Percentiles rank a stretch among this genome's conserved stretches.
Conservation (phyloP, 2,329 filamentous ascomycete species). For the Penicillium janthinellum region DNA sequence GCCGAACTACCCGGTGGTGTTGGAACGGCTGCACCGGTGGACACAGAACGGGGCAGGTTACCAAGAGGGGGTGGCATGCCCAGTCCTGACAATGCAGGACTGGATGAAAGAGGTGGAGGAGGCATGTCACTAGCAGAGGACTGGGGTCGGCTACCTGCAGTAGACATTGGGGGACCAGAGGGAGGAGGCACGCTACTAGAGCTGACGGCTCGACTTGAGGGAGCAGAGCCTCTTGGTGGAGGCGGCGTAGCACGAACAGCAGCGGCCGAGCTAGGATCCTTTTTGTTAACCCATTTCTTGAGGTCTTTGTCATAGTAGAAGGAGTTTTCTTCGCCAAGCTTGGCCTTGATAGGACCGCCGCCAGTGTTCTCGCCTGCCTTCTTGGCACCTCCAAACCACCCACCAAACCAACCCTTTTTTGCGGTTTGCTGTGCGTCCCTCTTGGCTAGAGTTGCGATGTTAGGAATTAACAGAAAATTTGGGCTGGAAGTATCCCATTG, state of each 20-base stretch:
- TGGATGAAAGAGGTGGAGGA: constrained; percentile 27
- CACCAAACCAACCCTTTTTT: constrained; percentile 71
- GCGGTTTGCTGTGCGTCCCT: constrained; percentile 32
- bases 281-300: constrained; percentile 98
- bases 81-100: constrained; percentile 34
- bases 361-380: constrained; percentile 52
- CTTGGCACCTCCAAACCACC: constrained; percentile 76
- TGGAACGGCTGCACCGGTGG: constrained; percentile 38
- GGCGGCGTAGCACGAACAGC: constrained; percentile 70
- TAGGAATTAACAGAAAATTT: constrained; percentile 29
- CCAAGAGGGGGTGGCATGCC: constrained; percentile 35
- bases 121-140: constrained; percentile 35
- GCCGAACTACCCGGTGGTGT: constrained; percentile 40
- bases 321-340: constrained; percentile 87
- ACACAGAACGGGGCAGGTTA: constrained; percentile 38
- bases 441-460: constrained; percentile 48
- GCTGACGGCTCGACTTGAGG: constrained; percentile 56
- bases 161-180: constrained; percentile 25
- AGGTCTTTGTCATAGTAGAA: constrained; percentile 96
- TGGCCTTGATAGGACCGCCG: constrained; percentile 74
- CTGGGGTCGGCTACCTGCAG: constrained; percentile 34
- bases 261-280: constrained; percentile 67
- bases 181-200: constrained; percentile 55
- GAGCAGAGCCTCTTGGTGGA: constrained; percentile 65
- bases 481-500: background rate